phyloP scores from a whole-genome alignment of 139 green algal genomes.

The Volvox reticuliferus region DNA sequence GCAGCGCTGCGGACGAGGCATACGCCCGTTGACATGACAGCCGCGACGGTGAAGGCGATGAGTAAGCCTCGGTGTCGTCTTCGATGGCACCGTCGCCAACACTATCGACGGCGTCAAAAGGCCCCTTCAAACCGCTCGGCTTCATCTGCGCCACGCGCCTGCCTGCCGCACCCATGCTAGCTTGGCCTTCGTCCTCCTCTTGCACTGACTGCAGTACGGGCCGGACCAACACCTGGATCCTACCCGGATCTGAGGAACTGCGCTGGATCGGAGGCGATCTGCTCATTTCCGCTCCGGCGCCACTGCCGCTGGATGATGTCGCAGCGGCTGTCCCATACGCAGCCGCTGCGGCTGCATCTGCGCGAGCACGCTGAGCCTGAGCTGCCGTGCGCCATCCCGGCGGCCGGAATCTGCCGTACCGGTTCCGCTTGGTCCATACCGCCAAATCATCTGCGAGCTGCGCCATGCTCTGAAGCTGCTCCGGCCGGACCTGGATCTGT shows the following conservation, averaged over 20 bases:
- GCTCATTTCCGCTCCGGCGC: not conserved
- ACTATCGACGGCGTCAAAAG: not conserved
- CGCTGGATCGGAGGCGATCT: not conserved
- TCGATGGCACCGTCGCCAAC: not conserved
- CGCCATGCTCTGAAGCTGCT: slow-evolving; percentile 48
- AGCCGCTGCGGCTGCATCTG: not conserved
- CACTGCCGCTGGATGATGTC: not conserved
- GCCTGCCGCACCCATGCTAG: not conserved
- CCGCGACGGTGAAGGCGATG: not conserved
- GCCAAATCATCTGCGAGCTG: slow-evolving; percentile 61
- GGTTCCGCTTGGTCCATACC: slow-evolving; percentile 59
- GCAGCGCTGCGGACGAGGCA: slow-evolving; percentile 13
- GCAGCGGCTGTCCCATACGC: not conserved
- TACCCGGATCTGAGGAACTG: slow-evolving; percentile 13
- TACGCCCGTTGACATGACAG: not conserved
- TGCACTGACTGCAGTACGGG: not conserved
- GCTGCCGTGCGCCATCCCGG: slow-evolving; percentile 61
- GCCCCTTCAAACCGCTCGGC: too few species aligned
- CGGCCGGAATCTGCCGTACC: slow-evolving; percentile 68
- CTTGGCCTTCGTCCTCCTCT: not conserved
- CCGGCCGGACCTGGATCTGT: slow-evolving; percentile 56
- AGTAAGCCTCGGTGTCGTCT: not conserved
- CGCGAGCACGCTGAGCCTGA: slow-evolving; percentile 20
- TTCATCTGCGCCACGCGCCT: not conserved
- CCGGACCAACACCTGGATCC: not conserved